These are phyloP conservation scores for Jaenimonas drosophilae DNA, from an alignment of 208 protist species.

Conservation along the genomic window DNA sequence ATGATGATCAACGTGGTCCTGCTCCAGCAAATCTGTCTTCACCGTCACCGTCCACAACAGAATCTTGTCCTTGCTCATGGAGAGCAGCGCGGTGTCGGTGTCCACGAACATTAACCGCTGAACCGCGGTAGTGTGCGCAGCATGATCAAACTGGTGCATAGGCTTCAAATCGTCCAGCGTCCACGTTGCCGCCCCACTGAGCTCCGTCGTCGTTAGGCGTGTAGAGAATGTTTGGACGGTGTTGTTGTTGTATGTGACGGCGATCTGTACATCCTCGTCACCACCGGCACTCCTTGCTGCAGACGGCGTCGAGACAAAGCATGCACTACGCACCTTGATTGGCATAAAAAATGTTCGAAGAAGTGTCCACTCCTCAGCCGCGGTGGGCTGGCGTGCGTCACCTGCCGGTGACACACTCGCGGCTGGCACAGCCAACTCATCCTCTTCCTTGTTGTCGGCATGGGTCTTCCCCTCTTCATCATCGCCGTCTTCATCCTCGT, in stretches of 20 bases:
- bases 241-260: slow-evolving; percentile 81
- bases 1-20: slow-evolving; percentile 22
- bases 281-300: neutral
- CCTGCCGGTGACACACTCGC: slow-evolving; percentile 7
- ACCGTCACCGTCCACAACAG: slow-evolving; percentile 71
- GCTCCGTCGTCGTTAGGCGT: slow-evolving; percentile 35
- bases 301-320: slow-evolving; percentile 46
- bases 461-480: slow-evolving; percentile 6
- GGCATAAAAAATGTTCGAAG: slow-evolving; percentile 77
- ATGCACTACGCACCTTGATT: slow-evolving; percentile 68
- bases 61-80: slow-evolving; percentile 71
- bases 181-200: slow-evolving; percentile 40
- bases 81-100: slow-evolving; percentile 68
- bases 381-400: slow-evolving; percentile 16
- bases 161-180: slow-evolving; percentile 60
- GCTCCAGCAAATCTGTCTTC: slow-evolving; percentile 22
- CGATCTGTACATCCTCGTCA: slow-evolving; percentile 49
- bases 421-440: slow-evolving; percentile 2
- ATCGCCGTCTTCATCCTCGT: slow-evolving; percentile 10
- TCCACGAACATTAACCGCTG: slow-evolving; percentile 63
- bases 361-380: slow-evolving; percentile 51
- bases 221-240: slow-evolving; percentile 66
- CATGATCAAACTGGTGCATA: slow-evolving; percentile 37
- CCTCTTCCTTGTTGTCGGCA: slow-evolving; percentile 2
- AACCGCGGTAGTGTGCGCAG: slow-evolving; percentile 73